Evolutionary conservation across 768 basidiomycete genomes (phyloP).

Genomic region (Sarcomyxa edulis): DNA sequence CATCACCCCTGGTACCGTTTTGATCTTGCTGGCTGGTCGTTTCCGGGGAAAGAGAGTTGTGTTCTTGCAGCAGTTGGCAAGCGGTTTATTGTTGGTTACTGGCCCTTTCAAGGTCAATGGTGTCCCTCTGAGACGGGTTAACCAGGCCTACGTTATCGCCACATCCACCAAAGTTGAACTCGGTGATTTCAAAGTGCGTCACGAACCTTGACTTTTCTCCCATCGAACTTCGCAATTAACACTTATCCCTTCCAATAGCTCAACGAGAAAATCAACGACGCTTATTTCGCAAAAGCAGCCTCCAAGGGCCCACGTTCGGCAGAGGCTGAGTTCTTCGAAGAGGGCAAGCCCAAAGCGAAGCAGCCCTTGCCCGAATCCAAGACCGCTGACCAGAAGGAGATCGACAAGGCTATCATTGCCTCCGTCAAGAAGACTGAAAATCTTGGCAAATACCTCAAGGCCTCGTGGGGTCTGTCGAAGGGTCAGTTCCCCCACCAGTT

Average conservation of each 20-base stretch:
- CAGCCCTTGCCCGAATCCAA: slow-evolving; percentile 82
- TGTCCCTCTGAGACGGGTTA: slow-evolving; percentile 94
- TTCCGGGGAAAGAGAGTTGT: slow-evolving; percentile 99
- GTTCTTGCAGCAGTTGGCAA: slow-evolving; percentile 92
- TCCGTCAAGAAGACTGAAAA: slow-evolving; percentile 88
- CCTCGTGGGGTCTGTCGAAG: slow-evolving; percentile 92
- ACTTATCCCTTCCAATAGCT: slow-evolving; percentile 39
- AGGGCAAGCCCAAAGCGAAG: slow-evolving; percentile 88
- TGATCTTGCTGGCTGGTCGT: slow-evolving; percentile 96
- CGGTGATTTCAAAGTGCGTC: slow-evolving; percentile 62
- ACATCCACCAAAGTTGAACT: slow-evolving; percentile 94
- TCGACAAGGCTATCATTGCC: slow-evolving; percentile 75
- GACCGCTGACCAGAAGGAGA: slow-evolving; percentile 85
- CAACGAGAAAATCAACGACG: slow-evolving; percentile 87
- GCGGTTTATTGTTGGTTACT: slow-evolving; percentile 90
- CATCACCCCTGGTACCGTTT: slow-evolving; percentile 90
- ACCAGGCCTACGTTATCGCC: slow-evolving; percentile 98
- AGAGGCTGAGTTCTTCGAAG: slow-evolving; percentile 96
- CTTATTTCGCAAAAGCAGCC: slow-evolving; percentile 85
- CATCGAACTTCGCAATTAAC: slow-evolving; percentile 1
- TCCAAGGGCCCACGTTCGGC: slow-evolving; percentile 70
- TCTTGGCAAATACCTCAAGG: slow-evolving; percentile 88
- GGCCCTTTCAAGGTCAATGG: slow-evolving; percentile 99
- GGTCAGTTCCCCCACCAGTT: slow-evolving; percentile 96
- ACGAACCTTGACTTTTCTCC: slow-evolving; percentile 4